A percentile compares a stretch with the other conserved stretches of the same genome.
Evolutionary conservation across 2,329 filamentous ascomycete genomes (phyloP).

Genomic region (Penicillium italicum): DNA sequence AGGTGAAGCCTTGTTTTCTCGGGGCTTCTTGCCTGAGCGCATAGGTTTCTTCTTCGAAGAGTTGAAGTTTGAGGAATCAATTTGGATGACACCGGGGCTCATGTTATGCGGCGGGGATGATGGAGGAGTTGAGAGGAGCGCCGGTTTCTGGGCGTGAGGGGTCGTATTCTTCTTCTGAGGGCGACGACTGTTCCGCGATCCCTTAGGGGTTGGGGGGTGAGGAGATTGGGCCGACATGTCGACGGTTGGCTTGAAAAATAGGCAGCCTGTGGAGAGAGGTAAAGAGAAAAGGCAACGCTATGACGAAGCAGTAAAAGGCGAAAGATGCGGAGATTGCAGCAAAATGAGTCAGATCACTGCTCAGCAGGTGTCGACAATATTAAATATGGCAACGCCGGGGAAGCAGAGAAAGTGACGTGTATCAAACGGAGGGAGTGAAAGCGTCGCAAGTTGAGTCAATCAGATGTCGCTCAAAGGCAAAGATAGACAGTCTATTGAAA

Average conservation of each 20-base stretch:
- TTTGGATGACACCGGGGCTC: constrained; percentile 28
- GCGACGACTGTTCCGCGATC: constrained; percentile 36
- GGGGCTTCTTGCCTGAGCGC: constrained; percentile 37
- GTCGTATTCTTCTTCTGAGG: constrained; percentile 36
- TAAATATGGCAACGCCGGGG: constrained; percentile 25
- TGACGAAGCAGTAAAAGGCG: constrained; percentile 16
- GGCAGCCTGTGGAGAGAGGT: constrained; percentile 40
- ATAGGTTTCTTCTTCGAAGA: constrained; percentile 37
- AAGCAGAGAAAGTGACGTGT: constrained; percentile 15
- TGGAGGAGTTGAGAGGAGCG: constrained; percentile 33
- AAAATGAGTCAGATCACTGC: constrained; percentile 28
- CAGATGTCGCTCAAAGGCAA: constrained; percentile 5
- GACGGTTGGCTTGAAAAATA: constrained; percentile 50
- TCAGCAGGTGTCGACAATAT: constrained; percentile 34
- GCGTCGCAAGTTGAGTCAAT: constrained; percentile 11
- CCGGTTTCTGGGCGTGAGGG: constrained; percentile 30
- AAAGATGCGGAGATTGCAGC: constrained; percentile 20
- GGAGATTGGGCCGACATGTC: constrained; percentile 46
- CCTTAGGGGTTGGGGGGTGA: constrained; percentile 40
- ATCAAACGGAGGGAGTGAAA: constrained; percentile 5
- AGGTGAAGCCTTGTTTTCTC: constrained; percentile 27
- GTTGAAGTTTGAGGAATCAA: constrained; percentile 30
- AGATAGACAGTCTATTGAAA: constrained; percentile 6
- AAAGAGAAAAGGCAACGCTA: constrained; percentile 23
- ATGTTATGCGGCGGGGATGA: constrained; percentile 36